These are phyloP conservation scores for Magnaporthiopsis incrustans DNA, from an alignment of 2,329 filamentous ascomycete species.

Conservation along the genomic window DNA sequence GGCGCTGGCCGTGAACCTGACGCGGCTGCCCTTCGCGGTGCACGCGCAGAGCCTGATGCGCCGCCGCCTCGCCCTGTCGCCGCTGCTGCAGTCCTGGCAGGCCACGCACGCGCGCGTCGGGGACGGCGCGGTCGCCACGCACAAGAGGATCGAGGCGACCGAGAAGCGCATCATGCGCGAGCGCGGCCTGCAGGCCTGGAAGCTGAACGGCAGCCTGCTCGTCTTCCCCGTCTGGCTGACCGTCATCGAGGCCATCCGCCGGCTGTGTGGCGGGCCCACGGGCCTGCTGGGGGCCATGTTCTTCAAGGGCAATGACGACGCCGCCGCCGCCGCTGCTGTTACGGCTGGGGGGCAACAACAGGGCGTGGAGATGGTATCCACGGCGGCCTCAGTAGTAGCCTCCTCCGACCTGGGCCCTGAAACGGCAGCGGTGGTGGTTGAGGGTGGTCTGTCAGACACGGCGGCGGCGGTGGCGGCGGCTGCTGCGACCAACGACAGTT, in stretches of 20 bases:
- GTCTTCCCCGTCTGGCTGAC: slow-evolving; percentile 41
- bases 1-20: slow-evolving; percentile 28
- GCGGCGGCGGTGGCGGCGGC: too few relatives aligned
- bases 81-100: slow-evolving; percentile 26
- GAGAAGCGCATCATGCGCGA: slow-evolving; percentile 17
- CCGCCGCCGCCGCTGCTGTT: slow-evolving; percentile 7
- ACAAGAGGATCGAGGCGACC: slow-evolving; percentile 19
- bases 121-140: slow-evolving; percentile 14
- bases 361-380: neutral
- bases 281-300: slow-evolving; percentile 27
- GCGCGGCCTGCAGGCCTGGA: slow-evolving; percentile 40
- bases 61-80: slow-evolving; percentile 20
- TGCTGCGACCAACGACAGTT: neutral
- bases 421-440: too few relatives aligned
- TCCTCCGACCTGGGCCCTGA: neutral
- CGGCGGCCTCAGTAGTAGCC: neutral
- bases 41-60: slow-evolving; percentile 26
- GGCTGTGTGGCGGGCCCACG: slow-evolving; percentile 33
- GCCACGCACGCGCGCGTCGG: slow-evolving; percentile 12
- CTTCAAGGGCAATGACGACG: slow-evolving; percentile 9
- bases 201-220: slow-evolving; percentile 29
- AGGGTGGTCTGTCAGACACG: neutral
- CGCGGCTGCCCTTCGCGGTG: slow-evolving; percentile 37
- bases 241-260: slow-evolving; percentile 41
- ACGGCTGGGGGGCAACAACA: neutral